Percentiles rank a stretch among this genome's conserved stretches.
These are phyloP conservation scores for Rhododendron molle DNA, from an alignment of 148 eudicot species.

Conservation along the genomic window DNA sequence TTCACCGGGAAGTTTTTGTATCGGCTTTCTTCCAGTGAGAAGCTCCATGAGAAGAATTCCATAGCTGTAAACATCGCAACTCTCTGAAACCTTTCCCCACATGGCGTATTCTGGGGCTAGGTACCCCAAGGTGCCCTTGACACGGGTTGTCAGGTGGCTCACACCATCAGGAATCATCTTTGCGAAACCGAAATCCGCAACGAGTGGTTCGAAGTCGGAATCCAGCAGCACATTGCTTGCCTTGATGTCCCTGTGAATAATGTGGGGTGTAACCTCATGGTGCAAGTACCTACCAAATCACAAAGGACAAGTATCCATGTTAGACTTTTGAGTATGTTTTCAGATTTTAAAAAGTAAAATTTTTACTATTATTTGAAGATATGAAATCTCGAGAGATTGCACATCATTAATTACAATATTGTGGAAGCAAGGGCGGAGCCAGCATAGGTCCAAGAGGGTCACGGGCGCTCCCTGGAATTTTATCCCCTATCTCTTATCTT, in stretches of 20 bases:
- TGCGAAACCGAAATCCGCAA: slow-evolving; percentile 55
- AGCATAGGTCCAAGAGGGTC: too few species aligned
- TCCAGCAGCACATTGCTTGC: slow-evolving; percentile 50
- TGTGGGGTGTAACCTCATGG: slow-evolving; percentile 50
- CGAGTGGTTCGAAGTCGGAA: slow-evolving; percentile 42
- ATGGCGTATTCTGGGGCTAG: slow-evolving; percentile 53
- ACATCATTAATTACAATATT: not conserved
- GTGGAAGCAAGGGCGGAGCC: too few species aligned
- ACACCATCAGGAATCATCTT: slow-evolving; percentile 51
- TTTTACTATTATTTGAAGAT: too few species aligned
- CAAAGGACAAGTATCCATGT: not conserved
- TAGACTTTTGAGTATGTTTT: not conserved
- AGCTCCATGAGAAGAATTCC: slow-evolving; percentile 45
- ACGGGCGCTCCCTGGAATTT: too few species aligned
- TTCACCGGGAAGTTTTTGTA: slow-evolving; percentile 40
- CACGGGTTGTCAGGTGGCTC: slow-evolving; percentile 55
- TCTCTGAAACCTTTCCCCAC: slow-evolving; percentile 57
- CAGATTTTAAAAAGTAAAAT: too few species aligned
- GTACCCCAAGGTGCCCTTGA: slow-evolving; percentile 55
- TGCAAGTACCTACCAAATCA: slow-evolving; percentile 40
- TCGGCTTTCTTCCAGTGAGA: slow-evolving; percentile 40
- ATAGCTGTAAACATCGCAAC: slow-evolving; percentile 51
- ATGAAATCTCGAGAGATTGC: not conserved
- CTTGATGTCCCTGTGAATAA: slow-evolving; percentile 50
- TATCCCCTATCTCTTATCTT: too few species aligned